Base-by-base conservation (phyloP, 108 stramenopile species). In the Fistulifera pelliculosa region DNA sequence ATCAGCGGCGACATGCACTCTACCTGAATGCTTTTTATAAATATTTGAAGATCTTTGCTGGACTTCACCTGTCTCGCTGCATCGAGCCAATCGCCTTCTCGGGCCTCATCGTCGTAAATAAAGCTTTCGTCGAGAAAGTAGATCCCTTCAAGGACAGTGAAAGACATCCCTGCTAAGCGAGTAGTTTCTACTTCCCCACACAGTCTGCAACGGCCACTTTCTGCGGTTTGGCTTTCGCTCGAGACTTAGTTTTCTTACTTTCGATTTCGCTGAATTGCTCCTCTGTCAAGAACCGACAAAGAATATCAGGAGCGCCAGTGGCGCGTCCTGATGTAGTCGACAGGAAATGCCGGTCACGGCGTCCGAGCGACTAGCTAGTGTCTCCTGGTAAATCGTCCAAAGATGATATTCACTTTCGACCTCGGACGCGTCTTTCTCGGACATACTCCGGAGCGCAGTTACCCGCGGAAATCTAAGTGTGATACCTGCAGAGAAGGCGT, bases 401-500 rank as follows among this genome's bases (percentile, higher is more conserved):
- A 80, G 58, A 41, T 70, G 58, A 17, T 47, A 50, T 27, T 73
- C 75, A 31, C 56, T 58, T 27, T 58, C 61, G 27, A 71, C 73
- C 13, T 79, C 75, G 41, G 68, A 62, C 1, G 68, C 58, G 19
- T 69, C 72, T 5, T 68, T 64, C 38, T 62, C 71, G 3, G 31
- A 35, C 3, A 6, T 8, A 19, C 77, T 54, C 35, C 91, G 71
- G 42, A 87, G 64, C 15, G 55, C 65, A 13, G 52, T 63, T 17
- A 89, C 78, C 15, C 84, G 55, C 28, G 91, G 91, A 73, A 88
- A 89, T 38, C 91, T 62, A 44, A 93, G 45, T 0, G 75, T 62
- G 1, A 93, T 17, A 14, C 91, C 91, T 23, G 80, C 80, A 31
- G 80, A 71, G 35, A 70, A 77, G 28, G 61, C 62, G 5, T 67